A percentile compares a stretch with the other conserved stretches of the same genome.
Conservation (phyloP, 129 eudicot genomes). For the Ambrosia trifida region DNA sequence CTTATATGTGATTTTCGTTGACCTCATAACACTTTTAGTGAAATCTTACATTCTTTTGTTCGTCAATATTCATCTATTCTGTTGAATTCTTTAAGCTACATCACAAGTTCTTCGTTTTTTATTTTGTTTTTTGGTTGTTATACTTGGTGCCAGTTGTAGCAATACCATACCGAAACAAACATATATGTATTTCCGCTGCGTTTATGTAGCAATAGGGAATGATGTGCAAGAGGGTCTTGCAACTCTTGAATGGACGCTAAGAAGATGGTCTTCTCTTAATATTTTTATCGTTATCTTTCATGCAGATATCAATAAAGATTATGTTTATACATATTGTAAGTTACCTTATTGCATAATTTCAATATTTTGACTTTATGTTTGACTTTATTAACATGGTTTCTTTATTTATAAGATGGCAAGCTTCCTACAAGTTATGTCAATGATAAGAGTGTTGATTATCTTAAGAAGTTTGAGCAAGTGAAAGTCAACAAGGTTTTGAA, state of each 20-base stretch:
- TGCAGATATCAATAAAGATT: slow-evolving; percentile 50
- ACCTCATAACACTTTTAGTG: too few species aligned
- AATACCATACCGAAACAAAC: too few species aligned
- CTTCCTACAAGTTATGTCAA: slow-evolving; percentile 62
- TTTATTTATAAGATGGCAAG: slow-evolving; percentile 60
- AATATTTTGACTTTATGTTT: neutral
- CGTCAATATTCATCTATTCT: too few species aligned
- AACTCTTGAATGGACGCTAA: slow-evolving; percentile 66
- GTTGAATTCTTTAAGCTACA: too few species aligned
- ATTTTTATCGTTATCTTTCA: slow-evolving; percentile 63
- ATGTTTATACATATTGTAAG: slow-evolving; percentile 72
- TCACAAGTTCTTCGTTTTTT: too few species aligned
- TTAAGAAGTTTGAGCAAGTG: slow-evolving; percentile 57
- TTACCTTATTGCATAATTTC: slow-evolving; percentile 22
- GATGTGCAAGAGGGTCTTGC: slow-evolving; percentile 63
- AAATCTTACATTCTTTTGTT: too few species aligned
- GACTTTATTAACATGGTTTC: slow-evolving; percentile 22
- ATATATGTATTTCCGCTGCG: too few species aligned
- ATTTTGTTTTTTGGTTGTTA: too few species aligned
- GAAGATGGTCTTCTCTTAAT: slow-evolving; percentile 58
- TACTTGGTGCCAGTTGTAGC: too few species aligned
- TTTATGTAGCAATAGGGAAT: slow-evolving; percentile 71
- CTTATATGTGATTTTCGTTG: too few species aligned
- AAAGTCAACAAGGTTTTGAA: slow-evolving; percentile 48
- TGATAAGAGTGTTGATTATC: slow-evolving; percentile 51